Base-by-base conservation (phyloP, 2,329 filamentous ascomycete genomes). In the Berkeleyomyces basicola region DNA sequence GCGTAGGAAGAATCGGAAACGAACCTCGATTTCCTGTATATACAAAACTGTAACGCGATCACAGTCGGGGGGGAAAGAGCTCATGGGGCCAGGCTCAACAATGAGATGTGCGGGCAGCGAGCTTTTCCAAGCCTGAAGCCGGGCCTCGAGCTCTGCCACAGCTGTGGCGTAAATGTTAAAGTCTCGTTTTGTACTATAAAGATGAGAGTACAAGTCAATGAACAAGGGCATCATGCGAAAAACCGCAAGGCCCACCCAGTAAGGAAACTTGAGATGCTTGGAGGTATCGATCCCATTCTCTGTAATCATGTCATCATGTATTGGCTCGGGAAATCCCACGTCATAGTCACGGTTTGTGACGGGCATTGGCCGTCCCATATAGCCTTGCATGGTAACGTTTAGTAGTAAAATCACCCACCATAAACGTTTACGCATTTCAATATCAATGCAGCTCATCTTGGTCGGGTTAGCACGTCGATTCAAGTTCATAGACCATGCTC, bases 271-370 rank as follows among this genome's bases (percentile, higher is more conserved):
- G n/a, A 78, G 75, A 6, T 40, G 51, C 4, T 51, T 53, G 31
- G 78, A 76, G 5, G 75, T 74, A 67, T 84, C 78, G n/a, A 86
- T 75, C 2, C 84, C 84, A 3, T 82, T 75, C 44, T 88, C 83
- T 0, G 79, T 81, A 0, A 90, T 78, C 39, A 84, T 76, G 67
- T 87, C 84, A 70, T 95, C 90, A 36, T 85, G 78, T 40, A 91
- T 78, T 4, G 83, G 75, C 63, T 87, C 79, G 0, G 88, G 89
- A 58, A 90, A 81, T 65, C 90, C 88, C 43, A 88, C 82, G 68
- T 95, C 89, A 67, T 90, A 86, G 66, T 93, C 88, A 60, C 88
- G 83, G 3, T 84, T 75, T 9, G 82, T 80, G 58, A 93, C 79
- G 1, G 85, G 82, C 80, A 93, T 87, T 0, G 89, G 89, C 14